Conservation (phyloP, 176 grass and related monocot species). For the Canna indica region DNA sequence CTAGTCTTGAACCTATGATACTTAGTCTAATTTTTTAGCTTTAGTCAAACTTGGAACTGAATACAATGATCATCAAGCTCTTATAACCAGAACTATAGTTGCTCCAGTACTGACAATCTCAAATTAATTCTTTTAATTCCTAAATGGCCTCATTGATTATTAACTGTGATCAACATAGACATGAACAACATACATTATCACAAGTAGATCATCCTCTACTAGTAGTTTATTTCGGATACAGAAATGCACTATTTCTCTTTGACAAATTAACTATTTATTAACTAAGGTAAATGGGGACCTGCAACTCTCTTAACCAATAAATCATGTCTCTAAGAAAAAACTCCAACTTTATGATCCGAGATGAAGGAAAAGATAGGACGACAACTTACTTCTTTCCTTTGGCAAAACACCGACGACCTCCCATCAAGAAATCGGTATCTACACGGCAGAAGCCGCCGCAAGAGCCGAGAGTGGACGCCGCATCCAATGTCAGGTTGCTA, state of each 20-base stretch:
- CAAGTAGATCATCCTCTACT: too few relatives aligned
- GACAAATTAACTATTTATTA: background rate
- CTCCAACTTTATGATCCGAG: background rate
- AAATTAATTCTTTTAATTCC: too few relatives aligned
- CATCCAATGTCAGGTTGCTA: background rate
- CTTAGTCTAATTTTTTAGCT: background rate
- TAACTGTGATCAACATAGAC: too few relatives aligned
- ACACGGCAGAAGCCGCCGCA: background rate
- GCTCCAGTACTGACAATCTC: too few relatives aligned
- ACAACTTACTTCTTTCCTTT: slow-evolving; percentile 67
- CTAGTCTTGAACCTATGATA: background rate
- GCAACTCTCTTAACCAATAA: background rate
- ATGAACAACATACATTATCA: too few relatives aligned
- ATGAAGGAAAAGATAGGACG: background rate
- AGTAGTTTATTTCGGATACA: too few relatives aligned
- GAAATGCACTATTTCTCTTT: background rate
- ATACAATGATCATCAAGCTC: too few relatives aligned
- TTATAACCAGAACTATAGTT: too few relatives aligned
- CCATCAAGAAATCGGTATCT: background rate
- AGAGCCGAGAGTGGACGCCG: background rate
- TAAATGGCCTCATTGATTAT: too few relatives aligned
- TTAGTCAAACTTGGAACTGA: too few relatives aligned
- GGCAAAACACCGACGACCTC: slow-evolving; percentile 42
- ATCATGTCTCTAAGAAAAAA: background rate
- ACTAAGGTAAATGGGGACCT: background rate